A percentile compares a stretch with the other conserved stretches of the same genome.
These are phyloP conservation scores for Silene noctiflora DNA, from an alignment of 179 eudicot genomes.

Conservation along the genomic window DNA sequence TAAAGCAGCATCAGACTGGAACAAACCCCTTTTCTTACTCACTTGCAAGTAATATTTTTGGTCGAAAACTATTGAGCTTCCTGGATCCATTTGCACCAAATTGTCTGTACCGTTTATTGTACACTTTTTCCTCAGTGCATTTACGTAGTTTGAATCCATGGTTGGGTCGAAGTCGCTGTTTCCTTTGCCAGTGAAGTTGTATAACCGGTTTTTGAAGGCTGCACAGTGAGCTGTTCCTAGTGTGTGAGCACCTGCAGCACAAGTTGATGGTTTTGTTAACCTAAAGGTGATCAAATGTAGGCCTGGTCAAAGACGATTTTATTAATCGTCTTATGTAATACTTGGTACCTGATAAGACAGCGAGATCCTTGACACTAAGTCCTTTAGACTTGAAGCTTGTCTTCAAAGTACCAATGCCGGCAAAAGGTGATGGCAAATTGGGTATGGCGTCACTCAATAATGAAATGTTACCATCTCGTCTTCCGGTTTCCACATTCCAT, in stretches of 20 bases:
- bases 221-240: slow-evolving; percentile 31
- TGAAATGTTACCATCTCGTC: slow-evolving; percentile 43
- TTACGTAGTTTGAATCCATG: slow-evolving; percentile 26
- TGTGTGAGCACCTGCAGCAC: slow-evolving; percentile 34
- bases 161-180: slow-evolving; percentile 23
- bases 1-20: slow-evolving; percentile 36
- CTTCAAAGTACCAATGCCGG: slow-evolving; percentile 12
- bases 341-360: slow-evolving; percentile 35
- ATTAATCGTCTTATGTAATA: not conserved
- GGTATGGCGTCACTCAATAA: slow-evolving; percentile 9
- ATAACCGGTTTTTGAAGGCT: slow-evolving; percentile 24
- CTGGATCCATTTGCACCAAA: slow-evolving; percentile 32
- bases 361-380: slow-evolving; percentile 33
- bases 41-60: slow-evolving; percentile 25
- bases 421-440: slow-evolving; percentile 29
- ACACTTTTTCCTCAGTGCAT: slow-evolving; percentile 25
- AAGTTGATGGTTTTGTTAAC: too few relatives aligned
- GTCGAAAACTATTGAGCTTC: slow-evolving; percentile 26
- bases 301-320: not conserved
- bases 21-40: slow-evolving; percentile 30
- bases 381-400: slow-evolving; percentile 25
- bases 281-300: not conserved
- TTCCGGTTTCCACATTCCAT: slow-evolving; percentile 41
- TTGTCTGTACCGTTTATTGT: slow-evolving; percentile 8
- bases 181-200: slow-evolving; percentile 31